Evolutionary conservation across 371 early-diverging fungal species (phyloP).

Genomic region (Apophysomyces trapeziformis): DNA sequence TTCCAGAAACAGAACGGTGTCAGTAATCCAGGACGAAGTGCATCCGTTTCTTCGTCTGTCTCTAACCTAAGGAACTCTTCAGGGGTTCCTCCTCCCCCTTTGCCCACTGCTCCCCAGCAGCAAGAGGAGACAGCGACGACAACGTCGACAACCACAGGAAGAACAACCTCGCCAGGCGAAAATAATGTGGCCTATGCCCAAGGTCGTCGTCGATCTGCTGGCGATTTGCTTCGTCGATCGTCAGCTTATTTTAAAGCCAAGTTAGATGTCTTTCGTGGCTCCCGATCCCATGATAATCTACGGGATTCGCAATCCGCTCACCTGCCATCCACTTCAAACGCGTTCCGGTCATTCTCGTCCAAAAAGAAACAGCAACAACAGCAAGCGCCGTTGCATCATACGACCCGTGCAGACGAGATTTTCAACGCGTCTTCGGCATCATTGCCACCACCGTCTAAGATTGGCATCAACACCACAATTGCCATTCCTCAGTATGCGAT

Average conservation of each 20-base stretch:
- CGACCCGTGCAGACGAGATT: constrained; percentile 13
- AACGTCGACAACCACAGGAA: neutral
- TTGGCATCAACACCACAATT: constrained; percentile 28
- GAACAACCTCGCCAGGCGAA: neutral
- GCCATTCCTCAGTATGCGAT: constrained; percentile 10
- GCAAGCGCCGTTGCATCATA: neutral
- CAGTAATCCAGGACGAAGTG: neutral
- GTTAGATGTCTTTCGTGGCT: constrained; percentile 9
- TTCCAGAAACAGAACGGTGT: neutral
- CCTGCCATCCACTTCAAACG: neutral
- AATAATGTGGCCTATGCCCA: neutral
- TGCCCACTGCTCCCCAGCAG: neutral
- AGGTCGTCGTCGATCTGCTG: constrained; percentile 11
- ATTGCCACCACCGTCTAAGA: constrained; percentile 17
- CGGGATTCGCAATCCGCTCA: constrained; percentile 7
- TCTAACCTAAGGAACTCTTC: neutral
- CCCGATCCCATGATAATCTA: neutral
- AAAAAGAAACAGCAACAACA: constrained; percentile 18
- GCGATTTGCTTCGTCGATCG: constrained; percentile 30
- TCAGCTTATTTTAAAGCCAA: constrained; percentile 26
- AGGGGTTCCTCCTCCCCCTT: constrained; percentile 9
- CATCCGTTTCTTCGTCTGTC: constrained; percentile 1
- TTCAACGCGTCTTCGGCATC: constrained; percentile 6
- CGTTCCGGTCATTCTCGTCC: constrained; percentile 4
- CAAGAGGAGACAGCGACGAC: neutral